Conservation (phyloP, 306 rosid species). For the cucumber (Cucumis sativus) region DNA sequence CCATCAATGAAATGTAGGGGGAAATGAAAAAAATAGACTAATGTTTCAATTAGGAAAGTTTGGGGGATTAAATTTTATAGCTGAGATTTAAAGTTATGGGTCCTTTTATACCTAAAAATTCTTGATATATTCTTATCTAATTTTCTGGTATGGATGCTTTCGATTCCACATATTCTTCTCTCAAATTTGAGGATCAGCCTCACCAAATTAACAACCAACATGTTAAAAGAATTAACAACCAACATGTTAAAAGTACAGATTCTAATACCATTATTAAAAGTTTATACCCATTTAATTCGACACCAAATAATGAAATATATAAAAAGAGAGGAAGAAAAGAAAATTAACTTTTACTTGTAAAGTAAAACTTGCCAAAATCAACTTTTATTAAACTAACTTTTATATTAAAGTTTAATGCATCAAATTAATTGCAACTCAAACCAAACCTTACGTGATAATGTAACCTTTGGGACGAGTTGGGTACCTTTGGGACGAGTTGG, state of each 20-base stretch:
- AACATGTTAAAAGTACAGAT: neutral
- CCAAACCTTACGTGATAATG: too few species aligned
- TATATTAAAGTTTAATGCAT: too few species aligned
- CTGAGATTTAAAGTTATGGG: neutral
- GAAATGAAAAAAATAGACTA: too few species aligned
- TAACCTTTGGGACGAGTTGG: too few species aligned
- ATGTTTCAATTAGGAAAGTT: neutral
- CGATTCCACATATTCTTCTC: neutral
- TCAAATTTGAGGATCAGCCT: neutral
- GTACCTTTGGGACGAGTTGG: too few species aligned
- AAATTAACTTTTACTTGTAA: too few species aligned
- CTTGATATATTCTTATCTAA: conserved; percentile 1
- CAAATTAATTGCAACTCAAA: too few species aligned
- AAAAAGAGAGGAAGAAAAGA: neutral
- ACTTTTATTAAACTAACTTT: too few species aligned
- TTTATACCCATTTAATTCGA: neutral
- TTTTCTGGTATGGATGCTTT: conserved; percentile 1
- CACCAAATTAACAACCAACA: neutral
- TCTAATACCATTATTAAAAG: neutral
- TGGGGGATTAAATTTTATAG: neutral
- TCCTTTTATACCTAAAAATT: neutral
- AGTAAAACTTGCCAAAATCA: too few species aligned
- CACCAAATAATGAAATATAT: neutral
- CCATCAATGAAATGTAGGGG: too few species aligned
- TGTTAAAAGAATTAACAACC: too few species aligned